phyloP scores from a whole-genome alignment of 768 basidiomycete species.

The Boletus edulis region DNA sequence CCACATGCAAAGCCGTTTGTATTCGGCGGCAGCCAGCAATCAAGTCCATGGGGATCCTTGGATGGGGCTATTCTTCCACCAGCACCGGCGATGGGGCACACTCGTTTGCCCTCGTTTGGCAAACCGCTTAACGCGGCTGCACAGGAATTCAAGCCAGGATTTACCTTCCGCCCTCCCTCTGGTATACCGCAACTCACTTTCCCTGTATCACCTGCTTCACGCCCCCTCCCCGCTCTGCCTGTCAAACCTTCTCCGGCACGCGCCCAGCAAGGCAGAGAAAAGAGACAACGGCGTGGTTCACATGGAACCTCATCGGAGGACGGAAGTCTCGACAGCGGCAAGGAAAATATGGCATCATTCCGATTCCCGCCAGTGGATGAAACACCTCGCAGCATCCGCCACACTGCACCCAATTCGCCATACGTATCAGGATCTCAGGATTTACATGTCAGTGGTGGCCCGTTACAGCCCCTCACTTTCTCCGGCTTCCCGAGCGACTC shows the following conservation, averaged over 20 bases:
- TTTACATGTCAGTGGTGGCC: conserved; percentile 17
- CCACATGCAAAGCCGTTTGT: conserved; percentile 84
- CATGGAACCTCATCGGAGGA: conserved; percentile 27
- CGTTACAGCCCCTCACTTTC: conserved; percentile 55
- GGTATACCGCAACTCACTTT: conserved; percentile 57
- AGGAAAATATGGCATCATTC: conserved; percentile 70
- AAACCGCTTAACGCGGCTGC: conserved; percentile 79
- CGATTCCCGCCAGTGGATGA: conserved; percentile 62
- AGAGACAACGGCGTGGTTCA: conserved; percentile 64
- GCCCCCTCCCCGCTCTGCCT: conserved; percentile 41
- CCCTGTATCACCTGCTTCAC: conserved; percentile 29
- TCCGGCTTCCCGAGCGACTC: conserved; percentile 52
- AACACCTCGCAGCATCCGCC: conserved; percentile 49
- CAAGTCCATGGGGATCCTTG: conserved; percentile 34
- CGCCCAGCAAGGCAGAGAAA: conserved; percentile 71
- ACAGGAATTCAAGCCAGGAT: conserved; percentile 79
- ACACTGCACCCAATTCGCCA: conserved; percentile 42
- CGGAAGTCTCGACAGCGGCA: conserved; percentile 48
- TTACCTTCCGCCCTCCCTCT: conserved; percentile 73
- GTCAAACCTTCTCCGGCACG: conserved; percentile 22
- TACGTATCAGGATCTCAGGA: conserved; percentile 29
- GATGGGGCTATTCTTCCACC: conserved; percentile 31
- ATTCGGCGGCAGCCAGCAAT: conserved; percentile 51
- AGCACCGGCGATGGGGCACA: conserved; percentile 38
- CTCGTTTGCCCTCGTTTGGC: conserved; percentile 46